A percentile compares a stretch with the other conserved stretches of the same genome.
phyloP scores from a whole-genome alignment of 495 filamentous ascomycete genomes.

The Aspergillus campestris region DNA sequence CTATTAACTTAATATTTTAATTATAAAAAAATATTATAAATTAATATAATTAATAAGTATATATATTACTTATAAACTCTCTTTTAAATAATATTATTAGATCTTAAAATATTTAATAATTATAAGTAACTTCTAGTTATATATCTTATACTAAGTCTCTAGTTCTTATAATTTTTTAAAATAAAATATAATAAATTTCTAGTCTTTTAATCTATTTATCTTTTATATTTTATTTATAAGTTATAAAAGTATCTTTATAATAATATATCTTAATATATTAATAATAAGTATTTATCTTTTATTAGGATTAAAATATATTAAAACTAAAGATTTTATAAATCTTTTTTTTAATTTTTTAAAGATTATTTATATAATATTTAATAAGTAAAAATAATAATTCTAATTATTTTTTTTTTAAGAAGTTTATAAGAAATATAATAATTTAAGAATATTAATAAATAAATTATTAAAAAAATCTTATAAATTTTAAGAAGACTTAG shows the following conservation, averaged over 20 bases:
- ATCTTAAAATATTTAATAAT: background rate
- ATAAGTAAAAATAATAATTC: no score
- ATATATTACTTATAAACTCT: background rate
- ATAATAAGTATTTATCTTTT: background rate
- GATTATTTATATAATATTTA: no score
- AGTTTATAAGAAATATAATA: background rate
- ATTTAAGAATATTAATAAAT: background rate
- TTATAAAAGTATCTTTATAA: background rate
- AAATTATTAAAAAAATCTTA: background rate
- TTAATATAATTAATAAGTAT: background rate
- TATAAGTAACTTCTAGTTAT: background rate
- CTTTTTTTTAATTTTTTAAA: background rate
- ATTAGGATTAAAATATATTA: background rate
- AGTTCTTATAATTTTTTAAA: background rate
- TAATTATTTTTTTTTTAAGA: no score
- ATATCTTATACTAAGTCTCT: background rate
- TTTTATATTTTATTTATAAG: background rate
- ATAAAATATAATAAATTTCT: background rate
- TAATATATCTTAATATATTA: background rate
- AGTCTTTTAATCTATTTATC: background rate
- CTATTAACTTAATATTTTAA: no score
- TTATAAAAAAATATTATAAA: no score
- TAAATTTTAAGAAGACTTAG: background rate
- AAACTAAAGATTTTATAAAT: background rate
- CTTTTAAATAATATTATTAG: background rate